These are phyloP conservation scores for Symmetrospora coprosmae DNA, from an alignment of 768 basidiomycete species.

Conservation along the genomic window DNA sequence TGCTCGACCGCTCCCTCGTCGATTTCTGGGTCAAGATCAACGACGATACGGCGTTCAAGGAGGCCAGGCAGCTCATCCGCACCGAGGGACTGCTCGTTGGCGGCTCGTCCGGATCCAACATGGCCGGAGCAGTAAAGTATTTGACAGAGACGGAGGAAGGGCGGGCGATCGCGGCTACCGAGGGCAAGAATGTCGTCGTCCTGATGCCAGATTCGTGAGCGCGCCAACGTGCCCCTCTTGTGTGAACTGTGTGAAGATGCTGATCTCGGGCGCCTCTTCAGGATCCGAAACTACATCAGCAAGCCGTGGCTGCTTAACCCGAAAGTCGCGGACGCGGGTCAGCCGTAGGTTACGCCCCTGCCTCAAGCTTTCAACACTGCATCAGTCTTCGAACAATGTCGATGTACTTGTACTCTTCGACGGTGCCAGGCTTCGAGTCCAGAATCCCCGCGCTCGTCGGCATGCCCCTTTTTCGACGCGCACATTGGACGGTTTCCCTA, in stretches of 20 bases:
- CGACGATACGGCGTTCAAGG: slow-evolving; percentile 66
- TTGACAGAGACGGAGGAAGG: slow-evolving; percentile 55
- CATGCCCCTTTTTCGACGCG: neutral
- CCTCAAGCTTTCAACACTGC: slow-evolving; percentile 14
- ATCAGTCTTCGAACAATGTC: neutral
- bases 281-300: slow-evolving; percentile 33
- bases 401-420: neutral
- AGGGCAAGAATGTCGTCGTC: slow-evolving; percentile 74
- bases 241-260: neutral
- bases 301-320: slow-evolving; percentile 26
- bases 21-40: slow-evolving; percentile 62
- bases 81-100: slow-evolving; percentile 81
- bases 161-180: slow-evolving; percentile 44
- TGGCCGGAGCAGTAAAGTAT: slow-evolving; percentile 65
- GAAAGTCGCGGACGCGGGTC: neutral
- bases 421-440: no score
- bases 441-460: no score
- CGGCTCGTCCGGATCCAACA: slow-evolving; percentile 76
- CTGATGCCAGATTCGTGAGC: slow-evolving; percentile 78
- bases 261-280: neutral
- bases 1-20: slow-evolving; percentile 57
- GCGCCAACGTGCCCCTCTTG: neutral
- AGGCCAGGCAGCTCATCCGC: slow-evolving; percentile 61
- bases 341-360: neutral
- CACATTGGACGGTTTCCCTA: neutral